Evolutionary conservation across 1,139 yeast species (phyloP).

Genomic region (Yamadazyma trypodendri): DNA sequence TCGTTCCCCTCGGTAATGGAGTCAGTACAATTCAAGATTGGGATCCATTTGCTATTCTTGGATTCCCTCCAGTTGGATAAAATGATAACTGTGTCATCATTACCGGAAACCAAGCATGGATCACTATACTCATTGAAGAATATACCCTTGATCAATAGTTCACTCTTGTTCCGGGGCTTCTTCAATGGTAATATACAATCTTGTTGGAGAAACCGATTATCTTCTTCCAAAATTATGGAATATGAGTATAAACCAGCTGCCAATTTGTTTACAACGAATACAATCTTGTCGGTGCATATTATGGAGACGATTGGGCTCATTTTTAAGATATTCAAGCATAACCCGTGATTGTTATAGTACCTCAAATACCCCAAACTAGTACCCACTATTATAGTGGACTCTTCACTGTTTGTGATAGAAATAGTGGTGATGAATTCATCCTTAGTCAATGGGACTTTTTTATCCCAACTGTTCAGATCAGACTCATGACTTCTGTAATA

Average conservation of each 20-base stretch:
- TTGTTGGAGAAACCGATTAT: conserved; percentile 41
- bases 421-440: conserved; percentile 39
- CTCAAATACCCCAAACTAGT: conserved; percentile 43
- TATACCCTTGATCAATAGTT: conserved; percentile 57
- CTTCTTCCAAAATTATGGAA: conserved; percentile 36
- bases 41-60: conserved; percentile 82
- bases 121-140: conserved; percentile 85
- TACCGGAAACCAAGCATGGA: conserved; percentile 78
- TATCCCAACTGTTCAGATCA: conserved; percentile 47
- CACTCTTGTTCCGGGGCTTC: conserved; percentile 16
- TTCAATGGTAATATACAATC: conserved; percentile 39
- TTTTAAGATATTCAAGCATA: conserved; percentile 40
- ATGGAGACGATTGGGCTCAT: conserved; percentile 39
- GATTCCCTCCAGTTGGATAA: conserved; percentile 77
- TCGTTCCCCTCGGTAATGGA: conserved; percentile 56
- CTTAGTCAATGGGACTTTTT: conserved; percentile 33
- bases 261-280: conserved; percentile 36
- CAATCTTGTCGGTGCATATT: conserved; percentile 28
- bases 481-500: conserved; percentile 47
- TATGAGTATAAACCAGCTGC: conserved; percentile 30
- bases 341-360: conserved; percentile 40
- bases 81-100: conserved; percentile 66
- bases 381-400: conserved; percentile 39
- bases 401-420: conserved; percentile 30
- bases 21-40: conserved; percentile 67